Base-by-base conservation (phyloP, 2,329 filamentous ascomycete genomes). In the Fonsecaea nubica region DNA sequence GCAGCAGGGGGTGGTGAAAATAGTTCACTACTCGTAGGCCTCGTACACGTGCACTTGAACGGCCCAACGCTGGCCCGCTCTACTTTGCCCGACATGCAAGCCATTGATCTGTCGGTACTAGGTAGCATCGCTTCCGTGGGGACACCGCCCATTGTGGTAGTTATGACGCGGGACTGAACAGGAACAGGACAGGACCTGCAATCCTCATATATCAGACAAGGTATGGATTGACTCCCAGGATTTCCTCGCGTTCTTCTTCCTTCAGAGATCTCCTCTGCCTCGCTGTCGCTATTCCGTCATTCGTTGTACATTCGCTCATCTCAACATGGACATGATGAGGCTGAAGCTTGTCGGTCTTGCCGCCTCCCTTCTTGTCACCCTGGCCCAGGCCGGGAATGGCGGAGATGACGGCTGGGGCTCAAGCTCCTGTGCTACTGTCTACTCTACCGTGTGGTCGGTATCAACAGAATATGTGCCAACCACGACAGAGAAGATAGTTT, bases 301-400 rank as follows among this genome's bases (percentile, higher is more conserved):
- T 65, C 63, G 63, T 65, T 65, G 58, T 59, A 59, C 57, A 55
- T 56, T 59, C 62, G 57, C 40, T 55, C 57, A 61, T 12, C 18
- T 52, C 57, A 61, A 61, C 21, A 65, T 65, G 52, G 45, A 21
- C 33, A 18, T 52, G 57, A 65, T 52, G 58, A 61, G 63, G 52
- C 52, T 65, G 45, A 65, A 54, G 36, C 52, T 60, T 36, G 57
- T 38, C 21, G 58, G 57, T 40, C 50, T 62, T 61, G 38, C 54
- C 15, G 36, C 38, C 38, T 50, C 63, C 18, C 25, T 61, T 53
- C 10, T 65, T 42, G 57, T 61, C 40, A 33, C 38, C 25, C 21
- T 57, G 10, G 33, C 35, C 13, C 38, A 61, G n/a, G 63, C 63
- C 38, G 63, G 56, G n/a, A 13, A 13, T 12, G 21, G 21, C 45